Evolutionary conservation across 2,329 filamentous ascomycete species (phyloP).

Genomic region (Scorias spongiosa): DNA sequence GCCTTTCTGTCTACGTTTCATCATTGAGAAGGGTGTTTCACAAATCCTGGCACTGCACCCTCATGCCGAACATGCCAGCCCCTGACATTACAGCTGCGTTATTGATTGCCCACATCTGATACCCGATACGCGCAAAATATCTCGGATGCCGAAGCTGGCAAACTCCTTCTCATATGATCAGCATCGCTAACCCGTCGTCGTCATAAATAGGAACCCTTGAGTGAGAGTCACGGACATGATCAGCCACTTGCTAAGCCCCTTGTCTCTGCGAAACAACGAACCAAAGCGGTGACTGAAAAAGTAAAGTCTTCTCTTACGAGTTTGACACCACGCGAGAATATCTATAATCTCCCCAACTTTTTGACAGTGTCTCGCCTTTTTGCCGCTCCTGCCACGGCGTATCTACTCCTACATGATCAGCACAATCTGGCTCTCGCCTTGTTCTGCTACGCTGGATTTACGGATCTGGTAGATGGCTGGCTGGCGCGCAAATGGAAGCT

Average conservation of each 20-base stretch:
- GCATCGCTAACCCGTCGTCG: neutral
- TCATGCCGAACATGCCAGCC: too few species aligned
- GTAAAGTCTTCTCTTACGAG: slow-evolving; percentile 17
- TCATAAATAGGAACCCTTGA: neutral
- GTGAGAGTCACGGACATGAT: neutral
- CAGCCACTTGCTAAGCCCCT: slow-evolving; percentile 11
- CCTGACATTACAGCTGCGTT: too few species aligned
- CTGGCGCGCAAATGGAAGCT: slow-evolving; percentile 78
- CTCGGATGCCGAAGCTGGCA: neutral
- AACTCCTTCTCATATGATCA: neutral
- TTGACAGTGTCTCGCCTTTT: slow-evolving; percentile 75
- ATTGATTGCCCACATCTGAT: too few species aligned
- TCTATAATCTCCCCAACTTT: slow-evolving; percentile 92
- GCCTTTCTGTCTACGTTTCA: too few species aligned
- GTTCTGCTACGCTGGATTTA: slow-evolving; percentile 85
- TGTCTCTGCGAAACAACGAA: slow-evolving; percentile 14
- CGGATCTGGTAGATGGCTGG: slow-evolving; percentile 85
- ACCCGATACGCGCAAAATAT: slow-evolving; percentile 1
- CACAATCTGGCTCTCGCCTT: slow-evolving; percentile 65
- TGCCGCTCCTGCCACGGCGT: slow-evolving; percentile 73
- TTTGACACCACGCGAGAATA: slow-evolving; percentile 57
- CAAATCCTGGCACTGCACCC: too few species aligned
- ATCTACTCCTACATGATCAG: slow-evolving; percentile 71
- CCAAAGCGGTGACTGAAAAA: slow-evolving; percentile 15
- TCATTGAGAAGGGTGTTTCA: too few species aligned